Conservation (phyloP, 2,329 filamentous ascomycete genomes). For the Penicillium sp. region DNA sequence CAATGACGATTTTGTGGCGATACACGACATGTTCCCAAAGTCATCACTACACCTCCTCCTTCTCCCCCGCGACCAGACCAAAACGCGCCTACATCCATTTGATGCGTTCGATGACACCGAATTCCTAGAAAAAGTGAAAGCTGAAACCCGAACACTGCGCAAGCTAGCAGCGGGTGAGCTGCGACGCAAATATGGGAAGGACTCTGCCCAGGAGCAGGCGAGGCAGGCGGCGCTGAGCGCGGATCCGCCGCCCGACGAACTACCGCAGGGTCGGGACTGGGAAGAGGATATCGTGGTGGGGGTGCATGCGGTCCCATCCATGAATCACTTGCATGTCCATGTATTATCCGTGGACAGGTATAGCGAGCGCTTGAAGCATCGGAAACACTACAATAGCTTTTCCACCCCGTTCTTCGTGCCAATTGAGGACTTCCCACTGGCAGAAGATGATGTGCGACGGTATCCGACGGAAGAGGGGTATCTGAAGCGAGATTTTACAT, state of each 20-base stretch:
- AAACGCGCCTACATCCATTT: constrained; percentile 62
- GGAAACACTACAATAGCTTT: constrained; percentile 90
- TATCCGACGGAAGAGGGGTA: constrained; percentile 51
- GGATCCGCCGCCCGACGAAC: constrained; percentile 38
- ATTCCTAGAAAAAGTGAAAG: constrained; percentile 58
- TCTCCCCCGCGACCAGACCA: constrained; percentile 61
- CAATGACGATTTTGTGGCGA: constrained; percentile 61
- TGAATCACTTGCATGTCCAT: constrained; percentile 88
- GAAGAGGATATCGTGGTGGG: constrained; percentile 63
- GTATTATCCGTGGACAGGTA: constrained; percentile 72
- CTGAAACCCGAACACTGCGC: constrained; percentile 55
- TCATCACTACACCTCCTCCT: constrained; percentile 75
- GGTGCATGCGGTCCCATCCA: constrained; percentile 78
- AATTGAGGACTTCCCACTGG: constrained; percentile 70
- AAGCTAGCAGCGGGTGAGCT: constrained; percentile 65
- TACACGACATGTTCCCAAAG: constrained; percentile 81
- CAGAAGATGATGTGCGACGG: constrained; percentile 54
- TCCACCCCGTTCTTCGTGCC: constrained; percentile 73
- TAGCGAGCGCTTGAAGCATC: constrained; percentile 62
- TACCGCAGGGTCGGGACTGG: constrained; percentile 74
- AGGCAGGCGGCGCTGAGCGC: constrained; percentile 59
- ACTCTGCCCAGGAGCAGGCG: constrained; percentile 54
- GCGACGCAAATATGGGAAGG: constrained; percentile 55
- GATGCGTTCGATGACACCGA: constrained; percentile 61
- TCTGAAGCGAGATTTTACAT: constrained; percentile 58